Percentiles rank a stretch among this genome's conserved stretches.
Evolutionary conservation across 768 basidiomycete species (phyloP).

Genomic region (Calocybe indica): DNA sequence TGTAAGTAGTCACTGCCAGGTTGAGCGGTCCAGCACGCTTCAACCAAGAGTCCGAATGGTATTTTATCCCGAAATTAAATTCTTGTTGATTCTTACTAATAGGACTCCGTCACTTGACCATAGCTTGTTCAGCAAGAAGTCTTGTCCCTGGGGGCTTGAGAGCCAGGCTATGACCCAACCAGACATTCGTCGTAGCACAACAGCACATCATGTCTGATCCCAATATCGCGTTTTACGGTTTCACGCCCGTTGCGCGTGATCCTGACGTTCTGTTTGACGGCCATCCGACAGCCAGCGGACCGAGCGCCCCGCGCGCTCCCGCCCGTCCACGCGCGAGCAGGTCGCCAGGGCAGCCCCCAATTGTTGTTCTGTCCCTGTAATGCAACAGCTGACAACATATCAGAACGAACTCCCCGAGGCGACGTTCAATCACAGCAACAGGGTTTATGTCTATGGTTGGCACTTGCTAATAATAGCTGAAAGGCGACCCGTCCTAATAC

Average conservation of each 20-base stretch:
- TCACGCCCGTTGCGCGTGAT: constrained; percentile 41
- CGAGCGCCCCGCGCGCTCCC: too few relatives aligned
- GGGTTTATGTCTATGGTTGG: constrained; percentile 46
- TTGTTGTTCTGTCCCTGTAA: background rate
- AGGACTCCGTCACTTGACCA: too few relatives aligned
- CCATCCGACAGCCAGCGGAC: constrained; percentile 37
- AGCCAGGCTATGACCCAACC: background rate
- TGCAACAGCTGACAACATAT: background rate
- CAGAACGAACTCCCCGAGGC: constrained; percentile 37
- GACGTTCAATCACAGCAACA: constrained; percentile 44
- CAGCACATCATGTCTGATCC: constrained; percentile 13
- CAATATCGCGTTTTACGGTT: constrained; percentile 35
- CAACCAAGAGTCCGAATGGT: too few relatives aligned
- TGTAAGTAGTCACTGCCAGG: background rate
- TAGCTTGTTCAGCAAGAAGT: background rate
- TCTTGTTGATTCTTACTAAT: too few relatives aligned
- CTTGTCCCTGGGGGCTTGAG: background rate
- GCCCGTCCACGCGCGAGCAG: too few relatives aligned
- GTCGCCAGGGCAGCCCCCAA: too few relatives aligned
- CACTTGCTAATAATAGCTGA: background rate
- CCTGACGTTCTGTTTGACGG: constrained; percentile 41
- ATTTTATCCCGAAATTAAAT: too few relatives aligned
- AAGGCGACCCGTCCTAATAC: background rate
- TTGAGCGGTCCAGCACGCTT: too few relatives aligned
- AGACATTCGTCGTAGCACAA: background rate